Base-by-base conservation (phyloP, 2,329 filamentous ascomycete genomes). In the Colletotrichum sp. region DNA sequence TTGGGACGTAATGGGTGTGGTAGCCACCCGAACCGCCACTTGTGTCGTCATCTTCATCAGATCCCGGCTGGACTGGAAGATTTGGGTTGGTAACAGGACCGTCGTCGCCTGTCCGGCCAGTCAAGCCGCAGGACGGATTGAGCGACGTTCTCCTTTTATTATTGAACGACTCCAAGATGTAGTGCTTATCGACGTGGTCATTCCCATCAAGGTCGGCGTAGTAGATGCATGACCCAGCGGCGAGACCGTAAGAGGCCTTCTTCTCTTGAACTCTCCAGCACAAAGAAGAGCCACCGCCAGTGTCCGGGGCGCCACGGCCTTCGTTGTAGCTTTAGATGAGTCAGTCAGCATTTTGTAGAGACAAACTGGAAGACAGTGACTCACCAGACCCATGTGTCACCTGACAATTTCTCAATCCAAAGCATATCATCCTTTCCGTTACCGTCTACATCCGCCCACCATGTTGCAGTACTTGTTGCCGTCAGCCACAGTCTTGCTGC, bases 391-490 rank as follows among this genome's bases (percentile, higher is more conserved):
- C 30, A 67, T 1, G 78, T 80, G 34, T 83, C 79, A 6, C 83
- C 82, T 16, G 77, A 81, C 78, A 82, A 83, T 77, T 85, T 84
- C 71, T 87, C 79, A 18, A 82, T 74, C 79, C 79, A 82, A 30
- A 85, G 69, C 26, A 85, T 71, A 76, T 86, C 85, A 15, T 79
- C 82, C 5, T 66, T 76, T 15, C 83, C 82, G 48, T 85, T 83
- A 38, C 84, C 83, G 67, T 86, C 82, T n/a, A n/a, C n/a, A n/a
- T n/a, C n/a, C n/a, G n/a, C 71, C 70, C 16, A 77, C 70, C 58
- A 79, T 79, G 12, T 78, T 76, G 67, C 75, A 78, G 70, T 79
- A 79, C 43, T 67, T 74, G 28, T 78, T 76, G 8, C 76, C 77
- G 2, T 77, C 77, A 5, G 30, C 69, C 16, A 70, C 61, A 58